Base-by-base conservation (phyloP, 2,329 filamentous ascomycete genomes). In the Diaporthe sp. region DNA sequence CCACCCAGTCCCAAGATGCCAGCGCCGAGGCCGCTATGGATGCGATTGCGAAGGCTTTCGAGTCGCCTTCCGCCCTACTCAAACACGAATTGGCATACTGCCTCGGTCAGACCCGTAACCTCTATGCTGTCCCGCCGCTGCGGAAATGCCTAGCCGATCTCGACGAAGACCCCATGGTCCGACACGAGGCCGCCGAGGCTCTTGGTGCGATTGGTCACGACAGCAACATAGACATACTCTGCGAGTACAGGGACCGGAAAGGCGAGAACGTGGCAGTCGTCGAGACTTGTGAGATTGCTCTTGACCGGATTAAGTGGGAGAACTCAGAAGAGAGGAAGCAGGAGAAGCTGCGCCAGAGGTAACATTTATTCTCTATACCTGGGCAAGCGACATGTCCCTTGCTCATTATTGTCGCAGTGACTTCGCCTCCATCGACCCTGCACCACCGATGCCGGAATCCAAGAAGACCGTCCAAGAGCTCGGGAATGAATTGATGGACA, bases 81-180 rank as follows among this genome's bases (percentile, higher is more conserved):
- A 98, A 98, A 86, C 97, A 99, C 84, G 97, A 99, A 83, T 89
- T 99, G 65, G 97, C 97, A 35, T 99, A 99, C 86, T 99, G 97
- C 81, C 90, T 99, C 3, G 97, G 97, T 10, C 97, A 99, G 85
- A 96, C 94, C 1, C 92, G 92, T 73, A 95, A 98, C 81, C 84
- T 88, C 68, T 92, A 92, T 59, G 94, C 96, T 0, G 90, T 95
- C 13, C 89, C 92, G 13, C 93, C 92, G 76, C 87, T 99, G 78
- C 90, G 92, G 73, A 84, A 88, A 17, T 94, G 97, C 19, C 87
- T 98, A 73, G 89, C 93, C 77, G 91, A 98, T 83, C 85, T 92
- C 76, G 82, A 91, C n/a, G 95, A 98, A 84, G 96, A 98, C 86
- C 85, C 94, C 50, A 99, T 99, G 96, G 97, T 95, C 84, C 90